A percentile compares a stretch with the other conserved stretches of the same genome.
phyloP scores from a whole-genome alignment of 768 basidiomycete species.

The Collybiopsis luxurians region DNA sequence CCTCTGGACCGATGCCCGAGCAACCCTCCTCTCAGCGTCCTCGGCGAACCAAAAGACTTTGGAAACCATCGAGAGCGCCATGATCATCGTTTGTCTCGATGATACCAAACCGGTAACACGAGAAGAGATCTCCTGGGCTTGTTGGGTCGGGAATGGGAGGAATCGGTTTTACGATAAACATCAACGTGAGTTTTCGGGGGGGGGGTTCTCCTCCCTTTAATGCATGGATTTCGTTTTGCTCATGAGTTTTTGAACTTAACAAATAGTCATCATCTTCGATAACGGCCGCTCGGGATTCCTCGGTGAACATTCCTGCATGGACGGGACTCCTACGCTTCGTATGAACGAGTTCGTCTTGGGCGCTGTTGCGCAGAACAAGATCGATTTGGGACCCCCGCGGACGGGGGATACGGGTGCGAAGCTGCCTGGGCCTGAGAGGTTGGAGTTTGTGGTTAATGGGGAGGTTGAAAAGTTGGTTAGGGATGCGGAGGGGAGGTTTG shows the following conservation, averaged over 20 bases:
- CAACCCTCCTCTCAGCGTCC: conserved; percentile 61
- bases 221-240: neutral
- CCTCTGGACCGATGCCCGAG: conserved; percentile 76
- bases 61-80: conserved; percentile 83
- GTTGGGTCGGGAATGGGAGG: conserved; percentile 88
- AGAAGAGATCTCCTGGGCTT: conserved; percentile 76
- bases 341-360: conserved; percentile 93
- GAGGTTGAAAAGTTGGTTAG: conserved; percentile 50
- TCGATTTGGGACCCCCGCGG: conserved; percentile 65
- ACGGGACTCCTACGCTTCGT: conserved; percentile 93
- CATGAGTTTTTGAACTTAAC: too few species aligned
- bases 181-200: conserved; percentile 57
- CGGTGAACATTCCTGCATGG: conserved; percentile 86
- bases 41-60: conserved; percentile 65
- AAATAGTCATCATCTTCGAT: conserved; percentile 86
- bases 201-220: neutral
- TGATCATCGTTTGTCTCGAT: conserved; percentile 85
- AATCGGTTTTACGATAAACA: conserved; percentile 98
- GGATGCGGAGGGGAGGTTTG: conserved; percentile 65
- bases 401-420: conserved; percentile 25
- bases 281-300: conserved; percentile 94
- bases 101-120: conserved; percentile 78
- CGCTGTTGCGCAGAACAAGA: conserved; percentile 66
- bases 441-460: conserved; percentile 67
- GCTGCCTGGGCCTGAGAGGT: conserved; percentile 62